Percentiles rank a stretch among this genome's conserved stretches.
Conservation (phyloP, 163 green algal species). For the Chloromonas sp. region DNA sequence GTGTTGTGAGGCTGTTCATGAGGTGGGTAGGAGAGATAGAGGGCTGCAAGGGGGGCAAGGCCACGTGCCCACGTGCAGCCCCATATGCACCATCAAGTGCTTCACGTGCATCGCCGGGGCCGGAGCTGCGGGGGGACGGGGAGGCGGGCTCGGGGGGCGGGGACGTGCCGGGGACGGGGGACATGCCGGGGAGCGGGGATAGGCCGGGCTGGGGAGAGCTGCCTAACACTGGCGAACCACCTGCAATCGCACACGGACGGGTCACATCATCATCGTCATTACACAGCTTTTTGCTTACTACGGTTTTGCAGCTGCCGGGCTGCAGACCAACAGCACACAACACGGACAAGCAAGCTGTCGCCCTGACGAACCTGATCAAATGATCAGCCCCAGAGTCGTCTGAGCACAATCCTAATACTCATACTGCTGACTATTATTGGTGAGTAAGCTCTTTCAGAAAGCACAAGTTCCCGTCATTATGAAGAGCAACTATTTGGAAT, state of each 20-base stretch:
- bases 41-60: no score
- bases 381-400: no score
- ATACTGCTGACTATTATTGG: no score
- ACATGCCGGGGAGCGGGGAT: not conserved
- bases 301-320: not conserved
- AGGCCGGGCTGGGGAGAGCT: not conserved
- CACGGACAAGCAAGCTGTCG: not conserved
- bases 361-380: no score
- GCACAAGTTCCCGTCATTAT: no score
- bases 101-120: not conserved
- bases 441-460: no score
- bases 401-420: no score
- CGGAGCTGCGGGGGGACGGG: not conserved
- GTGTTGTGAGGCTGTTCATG: no score
- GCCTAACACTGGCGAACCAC: not conserved
- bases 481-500: no score
- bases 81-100: no score
- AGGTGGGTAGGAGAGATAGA: not conserved
- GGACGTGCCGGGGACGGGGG: not conserved
- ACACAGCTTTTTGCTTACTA: not conserved
- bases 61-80: no score
- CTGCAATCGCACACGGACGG: not conserved
- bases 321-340: not conserved
- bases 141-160: not conserved
- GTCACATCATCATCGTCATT: not conserved